Conservation (phyloP, 345 rosid genomes). For the Eucalyptus coolabah region DNA sequence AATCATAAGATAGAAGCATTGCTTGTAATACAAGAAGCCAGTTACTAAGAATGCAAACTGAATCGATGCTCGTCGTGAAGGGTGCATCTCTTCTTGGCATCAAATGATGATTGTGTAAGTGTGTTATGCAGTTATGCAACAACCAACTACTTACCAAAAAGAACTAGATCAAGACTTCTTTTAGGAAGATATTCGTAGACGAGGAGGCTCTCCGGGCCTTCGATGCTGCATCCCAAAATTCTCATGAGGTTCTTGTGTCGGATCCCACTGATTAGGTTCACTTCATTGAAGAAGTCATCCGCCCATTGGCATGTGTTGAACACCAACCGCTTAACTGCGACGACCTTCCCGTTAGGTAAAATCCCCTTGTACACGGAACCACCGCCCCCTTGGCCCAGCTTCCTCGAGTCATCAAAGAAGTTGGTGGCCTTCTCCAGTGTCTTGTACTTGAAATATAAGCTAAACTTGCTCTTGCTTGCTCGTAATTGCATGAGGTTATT, state of each 20-base stretch:
- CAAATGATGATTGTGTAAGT: background rate
- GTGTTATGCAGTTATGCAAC: background rate
- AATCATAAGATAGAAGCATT: background rate
- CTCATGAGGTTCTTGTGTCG: conserved; percentile 62
- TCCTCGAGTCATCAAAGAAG: conserved; percentile 41
- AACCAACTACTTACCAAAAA: conserved; percentile 31
- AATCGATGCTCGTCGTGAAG: background rate
- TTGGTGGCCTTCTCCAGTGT: conserved; percentile 60
- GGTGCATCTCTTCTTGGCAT: background rate
- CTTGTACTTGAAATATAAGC: conserved; percentile 46
- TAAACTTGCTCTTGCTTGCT: background rate
- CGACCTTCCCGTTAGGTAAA: conserved; percentile 50
- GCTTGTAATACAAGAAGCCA: background rate
- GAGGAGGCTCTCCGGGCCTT: conserved; percentile 82
- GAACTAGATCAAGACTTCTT: conserved; percentile 61
- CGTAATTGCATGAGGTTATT: background rate
- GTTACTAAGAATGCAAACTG: too few species aligned
- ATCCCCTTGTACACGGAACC: conserved; percentile 72
- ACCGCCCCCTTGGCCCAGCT: conserved; percentile 75
- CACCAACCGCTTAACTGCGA: conserved; percentile 61
- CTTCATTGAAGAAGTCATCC: conserved; percentile 79
- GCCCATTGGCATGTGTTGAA: conserved; percentile 62
- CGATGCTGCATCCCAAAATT: conserved; percentile 74
- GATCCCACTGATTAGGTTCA: conserved; percentile 51
- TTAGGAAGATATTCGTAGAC: conserved; percentile 75